These are phyloP conservation scores for Rhizoclosmatium sp. DNA, from an alignment of 192 early-diverging fungal species.

Conservation along the genomic window DNA sequence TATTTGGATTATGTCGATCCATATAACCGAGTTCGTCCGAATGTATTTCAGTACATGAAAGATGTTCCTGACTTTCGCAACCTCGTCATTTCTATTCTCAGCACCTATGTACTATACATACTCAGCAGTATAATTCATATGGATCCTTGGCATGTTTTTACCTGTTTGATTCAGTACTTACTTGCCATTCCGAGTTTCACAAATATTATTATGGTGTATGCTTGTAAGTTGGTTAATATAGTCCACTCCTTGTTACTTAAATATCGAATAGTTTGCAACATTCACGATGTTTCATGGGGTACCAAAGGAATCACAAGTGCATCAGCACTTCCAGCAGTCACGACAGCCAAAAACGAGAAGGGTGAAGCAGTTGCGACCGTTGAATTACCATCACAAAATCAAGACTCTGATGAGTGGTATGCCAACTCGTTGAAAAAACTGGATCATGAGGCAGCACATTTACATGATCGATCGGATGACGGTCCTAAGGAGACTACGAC, in stretches of 20 bases:
- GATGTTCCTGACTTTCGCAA: constrained; percentile 70
- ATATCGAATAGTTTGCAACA: constrained; percentile 54
- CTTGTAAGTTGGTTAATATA: constrained; percentile 56
- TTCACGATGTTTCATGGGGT: constrained; percentile 69
- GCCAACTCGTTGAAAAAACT: constrained; percentile 71
- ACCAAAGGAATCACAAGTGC: constrained; percentile 69
- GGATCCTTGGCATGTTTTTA: constrained; percentile 93
- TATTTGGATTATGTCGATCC: no score
- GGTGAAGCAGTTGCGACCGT: constrained; percentile 74
- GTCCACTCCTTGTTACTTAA: background rate
- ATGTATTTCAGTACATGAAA: constrained; percentile 32
- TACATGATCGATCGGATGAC: constrained; percentile 63
- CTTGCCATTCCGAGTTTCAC: constrained; percentile 86
- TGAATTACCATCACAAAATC: constrained; percentile 70
- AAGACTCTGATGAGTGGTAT: constrained; percentile 81
- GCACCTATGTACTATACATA: constrained; percentile 87
- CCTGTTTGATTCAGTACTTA: constrained; percentile 88
- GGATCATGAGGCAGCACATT: constrained; percentile 42
- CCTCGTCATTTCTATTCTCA: constrained; percentile 79
- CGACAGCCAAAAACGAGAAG: constrained; percentile 66
- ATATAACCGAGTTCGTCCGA: constrained; percentile 21
- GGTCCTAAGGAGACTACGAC: constrained; percentile 28
- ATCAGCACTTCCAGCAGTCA: constrained; percentile 74
- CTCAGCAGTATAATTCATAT: constrained; percentile 79
- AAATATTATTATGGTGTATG: constrained; percentile 93